These are phyloP conservation scores for Tricladium varicosporioides DNA, from an alignment of 2,329 filamentous ascomycete species.

Conservation along the genomic window DNA sequence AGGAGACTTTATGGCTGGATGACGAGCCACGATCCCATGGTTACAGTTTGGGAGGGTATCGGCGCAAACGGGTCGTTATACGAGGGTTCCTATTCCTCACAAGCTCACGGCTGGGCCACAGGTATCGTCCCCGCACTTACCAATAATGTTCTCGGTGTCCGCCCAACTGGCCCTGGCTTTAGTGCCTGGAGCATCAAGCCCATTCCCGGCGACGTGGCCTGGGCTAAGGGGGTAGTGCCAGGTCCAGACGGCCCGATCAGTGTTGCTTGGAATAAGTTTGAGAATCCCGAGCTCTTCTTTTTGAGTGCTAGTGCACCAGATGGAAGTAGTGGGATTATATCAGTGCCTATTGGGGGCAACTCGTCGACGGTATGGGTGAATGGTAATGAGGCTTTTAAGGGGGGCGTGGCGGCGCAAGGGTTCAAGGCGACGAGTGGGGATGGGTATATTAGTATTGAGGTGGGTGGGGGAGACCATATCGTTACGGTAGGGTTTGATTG, in stretches of 20 bases:
- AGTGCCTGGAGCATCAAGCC: slow-evolving; percentile 41
- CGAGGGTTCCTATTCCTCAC: slow-evolving; percentile 45
- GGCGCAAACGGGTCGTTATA: slow-evolving; percentile 43
- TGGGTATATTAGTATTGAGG: no score
- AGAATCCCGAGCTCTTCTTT: slow-evolving; percentile 22
- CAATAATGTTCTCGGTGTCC: slow-evolving; percentile 47
- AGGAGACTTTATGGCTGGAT: slow-evolving; percentile 50
- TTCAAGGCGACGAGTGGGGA: no score
- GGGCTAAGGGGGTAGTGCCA: slow-evolving; percentile 44
- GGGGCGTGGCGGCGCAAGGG: no score
- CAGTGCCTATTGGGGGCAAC: slow-evolving; percentile 20
- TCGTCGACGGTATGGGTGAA: no score
- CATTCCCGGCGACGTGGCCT: slow-evolving; percentile 36
- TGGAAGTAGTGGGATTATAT: slow-evolving; percentile 24
- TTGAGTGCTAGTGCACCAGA: slow-evolving; percentile 35
- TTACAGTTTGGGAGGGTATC: slow-evolving; percentile 53
- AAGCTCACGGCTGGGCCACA: slow-evolving; percentile 51
- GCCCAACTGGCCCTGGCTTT: slow-evolving; percentile 45
- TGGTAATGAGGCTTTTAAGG: no score
- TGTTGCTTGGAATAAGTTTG: slow-evolving; percentile 39
- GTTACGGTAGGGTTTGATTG: no score
- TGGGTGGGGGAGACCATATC: no score
- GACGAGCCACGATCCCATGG: slow-evolving; percentile 43
- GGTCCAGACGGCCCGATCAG: slow-evolving; percentile 40
- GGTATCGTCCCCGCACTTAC: slow-evolving; percentile 47